Conservation (phyloP, 768 basidiomycete species). For the Trichaptum fuscoviolaceum region DNA sequence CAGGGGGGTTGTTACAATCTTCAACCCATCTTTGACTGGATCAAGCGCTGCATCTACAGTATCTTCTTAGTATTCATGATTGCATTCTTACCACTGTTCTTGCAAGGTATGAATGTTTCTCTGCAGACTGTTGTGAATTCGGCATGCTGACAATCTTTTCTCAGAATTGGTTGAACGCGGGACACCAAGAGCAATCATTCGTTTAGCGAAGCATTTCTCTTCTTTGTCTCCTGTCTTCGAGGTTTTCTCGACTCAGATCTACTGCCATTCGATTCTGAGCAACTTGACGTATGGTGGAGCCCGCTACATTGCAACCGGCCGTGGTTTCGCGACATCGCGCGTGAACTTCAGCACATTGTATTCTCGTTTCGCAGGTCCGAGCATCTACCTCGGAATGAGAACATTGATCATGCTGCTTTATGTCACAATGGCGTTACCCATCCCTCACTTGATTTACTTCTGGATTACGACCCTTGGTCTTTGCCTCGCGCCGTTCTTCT, state of each 20-base stretch:
- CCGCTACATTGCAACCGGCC: constrained; percentile 96
- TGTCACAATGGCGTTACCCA: constrained; percentile 89
- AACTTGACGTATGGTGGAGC: constrained; percentile 98
- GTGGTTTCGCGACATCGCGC: constrained; percentile 96
- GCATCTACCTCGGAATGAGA: constrained; percentile 95
- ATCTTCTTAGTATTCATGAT: constrained; percentile 99
- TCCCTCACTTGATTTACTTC: constrained; percentile 92
- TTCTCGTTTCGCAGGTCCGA: constrained; percentile 97
- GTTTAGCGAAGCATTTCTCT: constrained; percentile 89
- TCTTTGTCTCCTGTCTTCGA: constrained; percentile 96
- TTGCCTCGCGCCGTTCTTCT: constrained; percentile 94
- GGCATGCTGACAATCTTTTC: constrained; percentile 18
- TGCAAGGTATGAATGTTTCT: constrained; percentile 63
- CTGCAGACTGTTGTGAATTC: not conserved
- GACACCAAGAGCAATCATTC: constrained; percentile 84
- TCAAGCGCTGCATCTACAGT: constrained; percentile 92
- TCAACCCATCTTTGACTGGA: constrained; percentile 91
- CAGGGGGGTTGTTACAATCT: constrained; percentile 93
- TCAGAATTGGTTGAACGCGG: constrained; percentile 94
- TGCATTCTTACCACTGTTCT: constrained; percentile 88
- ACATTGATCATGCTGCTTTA: constrained; percentile 90
- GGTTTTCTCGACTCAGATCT: constrained; percentile 97
- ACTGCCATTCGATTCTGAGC: constrained; percentile 94
- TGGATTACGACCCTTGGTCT: constrained; percentile 93
- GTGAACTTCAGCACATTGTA: constrained; percentile 94